Evolutionary conservation across 2,329 filamentous ascomycete genomes (phyloP).

Genomic region (Botrytis medusae): DNA sequence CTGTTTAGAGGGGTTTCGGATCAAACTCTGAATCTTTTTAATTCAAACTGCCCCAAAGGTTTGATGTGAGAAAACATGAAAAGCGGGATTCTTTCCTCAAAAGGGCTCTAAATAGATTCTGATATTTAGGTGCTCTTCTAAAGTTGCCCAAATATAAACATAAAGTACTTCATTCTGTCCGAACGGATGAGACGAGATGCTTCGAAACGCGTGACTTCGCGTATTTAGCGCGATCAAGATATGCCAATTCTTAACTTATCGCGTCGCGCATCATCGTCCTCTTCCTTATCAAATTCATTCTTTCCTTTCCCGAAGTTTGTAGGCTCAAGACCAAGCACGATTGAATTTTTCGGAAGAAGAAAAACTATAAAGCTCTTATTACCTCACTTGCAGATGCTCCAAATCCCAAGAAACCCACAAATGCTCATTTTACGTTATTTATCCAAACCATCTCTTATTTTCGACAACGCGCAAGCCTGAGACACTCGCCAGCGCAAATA

Average conservation of each 20-base stretch:
- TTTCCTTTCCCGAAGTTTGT: not conserved
- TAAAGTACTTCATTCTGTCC: too few species aligned
- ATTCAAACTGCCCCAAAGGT: too few species aligned
- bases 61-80: too few species aligned
- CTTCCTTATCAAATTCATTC: not conserved
- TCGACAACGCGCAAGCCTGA: not conserved
- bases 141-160: too few species aligned
- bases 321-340: not conserved
- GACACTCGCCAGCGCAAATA: not conserved
- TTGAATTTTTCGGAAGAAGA: not conserved
- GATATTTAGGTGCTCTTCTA: too few species aligned
- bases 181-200: not conserved
- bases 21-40: too few species aligned
- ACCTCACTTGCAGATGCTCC: not conserved
- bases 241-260: not conserved
- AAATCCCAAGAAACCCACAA: not conserved
- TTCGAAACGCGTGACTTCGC: slow-evolving; percentile 1
- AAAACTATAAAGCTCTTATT: not conserved
- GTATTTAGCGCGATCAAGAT: slow-evolving; percentile 5
- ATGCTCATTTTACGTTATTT: not conserved
- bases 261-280: not conserved
- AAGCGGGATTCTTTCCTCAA: too few species aligned
- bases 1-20: too few species aligned
- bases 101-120: too few species aligned
- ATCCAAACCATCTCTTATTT: not conserved